phyloP scores from a whole-genome alignment of 1,139 yeast genomes.

The Hyphopichia khmerensis region DNA sequence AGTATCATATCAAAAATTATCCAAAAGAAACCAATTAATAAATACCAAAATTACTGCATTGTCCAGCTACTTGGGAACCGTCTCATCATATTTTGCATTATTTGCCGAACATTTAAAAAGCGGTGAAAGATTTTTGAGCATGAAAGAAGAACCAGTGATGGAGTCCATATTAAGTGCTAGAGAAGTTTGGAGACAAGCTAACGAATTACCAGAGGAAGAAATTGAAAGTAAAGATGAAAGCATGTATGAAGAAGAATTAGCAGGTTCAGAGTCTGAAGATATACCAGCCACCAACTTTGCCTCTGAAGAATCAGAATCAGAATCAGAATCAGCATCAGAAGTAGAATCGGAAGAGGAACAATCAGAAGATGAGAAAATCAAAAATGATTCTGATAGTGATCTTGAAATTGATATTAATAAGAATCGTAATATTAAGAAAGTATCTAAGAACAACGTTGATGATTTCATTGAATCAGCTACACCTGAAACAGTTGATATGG shows the following conservation, averaged over 20 bases:
- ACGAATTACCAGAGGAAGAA: constrained; percentile 37
- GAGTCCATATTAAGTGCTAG: constrained; percentile 75
- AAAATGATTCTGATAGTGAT: constrained; percentile 12
- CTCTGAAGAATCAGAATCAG: constrained; percentile 22
- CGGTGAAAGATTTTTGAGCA: constrained; percentile 55
- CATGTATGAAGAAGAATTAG: not conserved
- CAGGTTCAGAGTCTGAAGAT: not conserved
- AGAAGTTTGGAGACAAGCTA: constrained; percentile 89
- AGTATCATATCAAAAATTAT: constrained; percentile 19
- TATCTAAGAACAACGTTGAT: constrained; percentile 19
- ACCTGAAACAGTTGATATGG: constrained; percentile 74
- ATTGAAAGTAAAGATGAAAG: not conserved
- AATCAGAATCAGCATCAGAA: constrained; percentile 20
- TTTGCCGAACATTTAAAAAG: constrained; percentile 55
- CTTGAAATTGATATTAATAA: constrained; percentile 48
- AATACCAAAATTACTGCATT: constrained; percentile 65
- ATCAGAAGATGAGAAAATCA: constrained; percentile 19
- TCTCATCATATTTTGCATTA: constrained; percentile 73
- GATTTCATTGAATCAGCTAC: constrained; percentile 63
- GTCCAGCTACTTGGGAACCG: constrained; percentile 71
- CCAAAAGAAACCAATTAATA: constrained; percentile 30
- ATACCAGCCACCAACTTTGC: not conserved
- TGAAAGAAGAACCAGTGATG: constrained; percentile 90
- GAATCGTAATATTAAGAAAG: constrained; percentile 44
- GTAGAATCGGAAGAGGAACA: constrained; percentile 14